Conservation (phyloP, 2,329 filamentous ascomycete species). For the Fusarium tjaetaba region DNA sequence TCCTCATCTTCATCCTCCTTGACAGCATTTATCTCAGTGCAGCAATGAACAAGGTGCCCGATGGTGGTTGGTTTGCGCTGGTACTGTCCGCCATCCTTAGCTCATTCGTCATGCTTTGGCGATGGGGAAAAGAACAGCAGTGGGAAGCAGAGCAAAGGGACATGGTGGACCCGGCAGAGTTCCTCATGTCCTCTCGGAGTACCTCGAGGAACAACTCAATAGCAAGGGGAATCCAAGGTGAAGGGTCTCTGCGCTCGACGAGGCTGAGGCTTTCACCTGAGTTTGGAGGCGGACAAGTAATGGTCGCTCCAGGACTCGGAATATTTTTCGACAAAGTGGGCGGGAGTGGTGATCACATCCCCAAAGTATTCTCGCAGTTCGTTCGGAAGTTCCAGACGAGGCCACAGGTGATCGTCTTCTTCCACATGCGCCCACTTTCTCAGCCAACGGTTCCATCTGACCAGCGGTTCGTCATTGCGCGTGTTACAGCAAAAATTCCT, state of each 20-base stretch:
- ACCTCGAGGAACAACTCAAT: constrained; percentile 41
- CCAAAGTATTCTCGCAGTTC: constrained; percentile 71
- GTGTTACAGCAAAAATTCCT: constrained; percentile 57
- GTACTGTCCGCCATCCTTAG: constrained; percentile 71
- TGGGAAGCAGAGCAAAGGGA: constrained; percentile 76
- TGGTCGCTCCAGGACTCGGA: constrained; percentile 66
- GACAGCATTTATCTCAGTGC: constrained; percentile 78
- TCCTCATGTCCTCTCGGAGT: constrained; percentile 43
- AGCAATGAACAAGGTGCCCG: constrained; percentile 76
- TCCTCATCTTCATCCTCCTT: constrained; percentile 70
- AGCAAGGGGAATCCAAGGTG: constrained; percentile 19
- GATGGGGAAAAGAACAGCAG: constrained; percentile 81
- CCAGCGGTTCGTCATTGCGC: constrained; percentile 59
- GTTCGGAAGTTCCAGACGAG: constrained; percentile 74
- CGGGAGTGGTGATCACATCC: constrained; percentile 62
- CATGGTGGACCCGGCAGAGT: constrained; percentile 58
- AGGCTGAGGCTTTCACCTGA: constrained; percentile 47
- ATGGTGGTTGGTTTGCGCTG: constrained; percentile 82
- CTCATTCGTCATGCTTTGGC: constrained; percentile 76
- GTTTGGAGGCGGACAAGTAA: constrained; percentile 56
- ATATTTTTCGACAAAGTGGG: constrained; percentile 85
- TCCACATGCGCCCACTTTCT: constrained; percentile 74
- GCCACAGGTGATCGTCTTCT: constrained; percentile 77
- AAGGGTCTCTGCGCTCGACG: constrained; percentile 32
- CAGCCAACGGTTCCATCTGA: constrained; percentile 62